Evolutionary conservation across 345 rosid species (phyloP), one percentile per base, ranked within the genome.

Genomic region (Murraya koenigii): DNA sequence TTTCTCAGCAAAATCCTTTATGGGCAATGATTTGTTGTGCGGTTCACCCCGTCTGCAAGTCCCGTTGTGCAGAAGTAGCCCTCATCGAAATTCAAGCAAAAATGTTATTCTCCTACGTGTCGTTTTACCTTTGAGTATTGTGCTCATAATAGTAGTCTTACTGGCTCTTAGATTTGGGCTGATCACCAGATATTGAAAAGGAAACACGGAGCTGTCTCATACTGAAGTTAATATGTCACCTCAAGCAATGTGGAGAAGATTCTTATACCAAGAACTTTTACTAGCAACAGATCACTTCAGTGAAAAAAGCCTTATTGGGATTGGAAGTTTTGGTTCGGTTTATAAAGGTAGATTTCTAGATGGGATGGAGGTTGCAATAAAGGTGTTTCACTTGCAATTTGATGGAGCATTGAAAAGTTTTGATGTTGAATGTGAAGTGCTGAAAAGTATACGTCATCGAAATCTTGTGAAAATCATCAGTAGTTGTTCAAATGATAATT

Each of bases 1-100:
- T 58, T 66, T 79, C n/a, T 28, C 70, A n/a, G 69, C 23, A 28
- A 3, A 56, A n/a, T 79, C 77, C 30, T 58, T 66, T 32, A 22
- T 58, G 23, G 72, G 59, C 0, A 80, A 75, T 56, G 23, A 23
- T 30, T 52, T 60, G 49, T 38, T 80, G 11, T 75, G 79, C 26
- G 79, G 79, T 8, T n/a, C 39, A 6, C 68, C 52, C 1, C 6
- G 6, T 1, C 55, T 73, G 2, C 58, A 64, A 25, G 77, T 78
- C 19, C 81, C 81, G 15, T 64, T 56, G 13, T 78, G 77, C 32
- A 19, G 64, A 66, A 66, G 25, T 23, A 32, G 36, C 8, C 1
- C 41, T 23, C 44, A 25, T 38, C 36, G 3, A n/a, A 30, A 11
- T 35, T 20, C 75, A 55, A 71, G n/a, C 13, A 59, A 52, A 52